A percentile compares a stretch with the other conserved stretches of the same genome.
Conservation (phyloP, 345 rosid genomes). For the Clausena lansium region DNA sequence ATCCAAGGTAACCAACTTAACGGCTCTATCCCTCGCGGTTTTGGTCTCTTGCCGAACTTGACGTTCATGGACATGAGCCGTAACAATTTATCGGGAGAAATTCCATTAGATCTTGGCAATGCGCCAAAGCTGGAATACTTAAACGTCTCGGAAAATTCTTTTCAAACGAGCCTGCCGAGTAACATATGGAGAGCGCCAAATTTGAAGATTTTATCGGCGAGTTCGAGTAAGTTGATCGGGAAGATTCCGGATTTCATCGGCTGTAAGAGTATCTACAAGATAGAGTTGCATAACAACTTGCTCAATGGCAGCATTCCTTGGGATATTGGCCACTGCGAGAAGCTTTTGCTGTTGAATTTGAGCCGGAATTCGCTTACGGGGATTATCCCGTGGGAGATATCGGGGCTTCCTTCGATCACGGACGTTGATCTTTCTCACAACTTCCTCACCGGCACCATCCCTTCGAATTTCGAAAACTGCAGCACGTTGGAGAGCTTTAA, state of each 20-base stretch:
- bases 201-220: slow-evolving; percentile 71
- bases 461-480: slow-evolving; percentile 76
- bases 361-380: slow-evolving; percentile 75
- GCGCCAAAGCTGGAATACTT: slow-evolving; percentile 62
- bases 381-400: slow-evolving; percentile 81
- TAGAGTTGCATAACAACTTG: slow-evolving; percentile 72
- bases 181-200: slow-evolving; percentile 67
- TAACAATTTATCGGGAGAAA: slow-evolving; percentile 62
- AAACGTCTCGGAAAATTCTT: slow-evolving; percentile 69
- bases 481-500: slow-evolving; percentile 73
- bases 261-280: slow-evolving; percentile 66
- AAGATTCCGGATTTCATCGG: slow-evolving; percentile 70
- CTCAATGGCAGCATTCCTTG: slow-evolving; percentile 76
- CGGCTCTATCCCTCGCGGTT: slow-evolving; percentile 72
- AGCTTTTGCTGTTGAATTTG: slow-evolving; percentile 65
- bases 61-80: slow-evolving; percentile 70
- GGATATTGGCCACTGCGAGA: slow-evolving; percentile 82
- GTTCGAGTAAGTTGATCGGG: slow-evolving; percentile 48
- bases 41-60: slow-evolving; percentile 60
- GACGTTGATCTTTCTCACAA: slow-evolving; percentile 81
- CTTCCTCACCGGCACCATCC: slow-evolving; percentile 76
- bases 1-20: slow-evolving; percentile 61
- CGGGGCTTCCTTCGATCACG: slow-evolving; percentile 64
- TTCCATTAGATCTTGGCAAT: slow-evolving; percentile 67
- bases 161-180: slow-evolving; percentile 45